Percentiles rank a stretch among this genome's conserved stretches.
Evolutionary conservation across 1,284 basidiomycete species (phyloP).

Genomic region (Earliella scabrosa): DNA sequence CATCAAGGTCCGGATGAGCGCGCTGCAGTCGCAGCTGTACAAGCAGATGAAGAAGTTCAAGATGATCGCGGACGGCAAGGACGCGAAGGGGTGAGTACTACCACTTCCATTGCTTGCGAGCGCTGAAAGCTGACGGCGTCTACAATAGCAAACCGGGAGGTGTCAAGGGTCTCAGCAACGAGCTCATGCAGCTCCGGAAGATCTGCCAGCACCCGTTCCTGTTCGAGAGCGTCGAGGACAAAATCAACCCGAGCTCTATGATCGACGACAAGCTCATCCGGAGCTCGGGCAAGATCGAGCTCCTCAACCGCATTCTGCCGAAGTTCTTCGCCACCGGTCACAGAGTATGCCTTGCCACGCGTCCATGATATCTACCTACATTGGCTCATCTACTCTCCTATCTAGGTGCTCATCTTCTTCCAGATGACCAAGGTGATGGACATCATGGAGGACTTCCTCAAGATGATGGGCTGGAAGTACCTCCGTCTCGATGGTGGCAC

Average conservation of each 20-base stretch:
- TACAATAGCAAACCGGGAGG: constrained; percentile 61
- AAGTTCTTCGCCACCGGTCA: constrained; percentile 95
- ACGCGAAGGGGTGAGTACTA: constrained; percentile 71
- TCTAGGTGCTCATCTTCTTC: constrained; percentile 96
- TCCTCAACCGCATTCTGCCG: constrained; percentile 92
- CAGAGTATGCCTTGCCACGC: constrained; percentile 59
- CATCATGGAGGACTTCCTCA: constrained; percentile 98
- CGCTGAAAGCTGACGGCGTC: constrained; percentile 5
- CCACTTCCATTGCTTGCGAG: background rate
- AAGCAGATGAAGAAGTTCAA: constrained; percentile 98
- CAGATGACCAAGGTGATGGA: constrained; percentile 99
- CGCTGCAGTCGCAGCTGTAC: constrained; percentile 93
- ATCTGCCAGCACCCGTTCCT: constrained; percentile 99
- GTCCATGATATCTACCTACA: background rate
- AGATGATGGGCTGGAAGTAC: constrained; percentile 89
- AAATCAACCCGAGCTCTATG: constrained; percentile 82
- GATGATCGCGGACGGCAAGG: constrained; percentile 91
- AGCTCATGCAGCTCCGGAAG: constrained; percentile 99
- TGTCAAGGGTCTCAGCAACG: constrained; percentile 92
- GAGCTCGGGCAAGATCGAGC: constrained; percentile 92
- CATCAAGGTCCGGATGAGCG: constrained; percentile 98
- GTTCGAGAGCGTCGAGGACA: constrained; percentile 95
- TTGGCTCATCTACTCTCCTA: background rate
- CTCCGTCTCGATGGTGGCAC: constrained; percentile 97
- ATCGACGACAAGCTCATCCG: constrained; percentile 89